Evolutionary conservation across 768 basidiomycete genomes (phyloP).

Genomic region (Panaeolus papilionaceus): DNA sequence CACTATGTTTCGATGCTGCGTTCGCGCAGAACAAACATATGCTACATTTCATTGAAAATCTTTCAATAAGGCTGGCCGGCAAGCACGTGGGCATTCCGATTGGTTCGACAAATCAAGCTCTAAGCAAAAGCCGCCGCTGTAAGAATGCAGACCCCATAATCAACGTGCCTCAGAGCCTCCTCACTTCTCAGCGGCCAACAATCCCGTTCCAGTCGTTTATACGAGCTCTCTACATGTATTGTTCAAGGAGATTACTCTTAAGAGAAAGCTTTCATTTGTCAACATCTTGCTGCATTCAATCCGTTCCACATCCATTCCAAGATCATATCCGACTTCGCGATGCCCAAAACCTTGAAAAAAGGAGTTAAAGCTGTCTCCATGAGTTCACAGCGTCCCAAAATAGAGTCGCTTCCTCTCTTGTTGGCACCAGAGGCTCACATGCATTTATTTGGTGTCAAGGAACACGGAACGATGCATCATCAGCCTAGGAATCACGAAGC

Average conservation of each 20-base stretch:
- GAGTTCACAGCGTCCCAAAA: not conserved
- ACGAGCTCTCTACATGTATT: not conserved
- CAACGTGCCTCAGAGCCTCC: conserved; percentile 4
- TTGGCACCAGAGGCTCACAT: not conserved
- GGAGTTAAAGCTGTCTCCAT: not conserved
- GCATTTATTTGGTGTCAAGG: not conserved
- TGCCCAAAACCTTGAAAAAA: not conserved
- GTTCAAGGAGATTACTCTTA: not conserved
- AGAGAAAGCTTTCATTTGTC: not conserved
- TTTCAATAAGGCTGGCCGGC: not conserved
- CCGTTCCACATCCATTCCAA: not conserved
- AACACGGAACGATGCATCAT: not conserved
- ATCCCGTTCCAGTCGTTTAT: not conserved
- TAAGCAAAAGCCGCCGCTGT: not conserved
- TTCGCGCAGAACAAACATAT: not conserved
- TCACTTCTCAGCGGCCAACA: not conserved
- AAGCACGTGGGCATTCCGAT: conserved; percentile 1
- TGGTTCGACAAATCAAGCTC: conserved; percentile 3
- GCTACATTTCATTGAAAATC: not conserved
- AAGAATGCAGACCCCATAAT: not conserved
- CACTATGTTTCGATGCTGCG: not conserved
- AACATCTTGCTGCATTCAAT: not conserved
- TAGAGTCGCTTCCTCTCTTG: conserved; percentile 10
- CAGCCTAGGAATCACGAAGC: conserved; percentile 2
- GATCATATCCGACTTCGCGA: conserved; percentile 4